Conservation (phyloP, 164 flowering plant genomes). For the Protea cynaroides region DNA sequence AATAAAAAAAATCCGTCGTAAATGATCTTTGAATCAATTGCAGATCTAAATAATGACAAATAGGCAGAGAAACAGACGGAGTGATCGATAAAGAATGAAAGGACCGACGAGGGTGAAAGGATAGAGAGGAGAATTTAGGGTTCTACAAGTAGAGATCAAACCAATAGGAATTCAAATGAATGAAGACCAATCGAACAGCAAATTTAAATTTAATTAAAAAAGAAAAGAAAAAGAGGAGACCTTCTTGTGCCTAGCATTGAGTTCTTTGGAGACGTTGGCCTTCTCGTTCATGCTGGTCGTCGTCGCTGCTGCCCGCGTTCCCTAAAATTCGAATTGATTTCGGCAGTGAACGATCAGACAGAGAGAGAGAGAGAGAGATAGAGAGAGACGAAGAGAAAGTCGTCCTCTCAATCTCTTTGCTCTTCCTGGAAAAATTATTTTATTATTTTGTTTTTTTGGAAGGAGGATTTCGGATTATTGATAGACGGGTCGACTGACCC, state of each 20-base stretch:
- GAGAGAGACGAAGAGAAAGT: constrained; percentile 1
- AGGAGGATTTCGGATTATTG: no score
- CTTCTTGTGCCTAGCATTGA: constrained; percentile 50
- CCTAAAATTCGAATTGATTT: background rate
- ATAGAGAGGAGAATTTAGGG: background rate
- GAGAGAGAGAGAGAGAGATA: constrained; percentile 8
- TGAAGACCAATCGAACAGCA: background rate
- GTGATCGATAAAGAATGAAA: no score
- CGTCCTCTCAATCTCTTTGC: background rate
- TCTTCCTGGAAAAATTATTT: background rate
- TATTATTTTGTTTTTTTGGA: background rate
- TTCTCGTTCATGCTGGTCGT: constrained; percentile 43
- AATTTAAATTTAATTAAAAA: no score
- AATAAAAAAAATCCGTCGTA: background rate
- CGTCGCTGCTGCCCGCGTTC: background rate
- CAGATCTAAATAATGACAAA: no score
- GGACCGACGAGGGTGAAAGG: no score
- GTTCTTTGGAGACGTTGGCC: constrained; percentile 51
- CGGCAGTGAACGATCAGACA: background rate
- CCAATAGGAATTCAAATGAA: background rate
- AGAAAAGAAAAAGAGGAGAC: constrained; percentile 7
- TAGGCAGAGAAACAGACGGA: no score
- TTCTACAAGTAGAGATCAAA: constrained; percentile 4
- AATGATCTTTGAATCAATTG: background rate
- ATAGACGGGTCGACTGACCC: no score